Evolutionary conservation across 1,284 basidiomycete species (phyloP), one percentile per base, ranked within the genome.

Genomic region (Leccinum glutinopallens): DNA sequence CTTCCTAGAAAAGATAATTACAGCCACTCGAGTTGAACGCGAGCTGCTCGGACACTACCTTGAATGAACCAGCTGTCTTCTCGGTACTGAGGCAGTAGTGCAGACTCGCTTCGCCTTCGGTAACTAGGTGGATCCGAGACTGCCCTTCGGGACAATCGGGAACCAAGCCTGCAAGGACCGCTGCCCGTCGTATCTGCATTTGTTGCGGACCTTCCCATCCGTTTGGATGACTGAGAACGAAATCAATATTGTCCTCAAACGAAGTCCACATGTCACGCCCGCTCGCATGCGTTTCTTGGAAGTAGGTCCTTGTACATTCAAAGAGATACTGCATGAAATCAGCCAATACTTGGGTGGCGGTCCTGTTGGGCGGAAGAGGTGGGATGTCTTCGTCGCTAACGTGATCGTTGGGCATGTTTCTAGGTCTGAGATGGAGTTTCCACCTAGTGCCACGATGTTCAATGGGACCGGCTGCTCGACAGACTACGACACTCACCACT

Each of bases 101-200:
- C 3, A 84, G 67, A 70, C 80, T 81, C 1, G 83, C 83, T 68
- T 84, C 83, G 17, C 83, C 83, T 67, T 84, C 83, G 1, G 82
- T 83, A 2, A 84, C 80, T 17, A 84, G 80, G 12, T 77, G 78
- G 17, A 84, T 72, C 15, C 79, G 77, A 17, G 76, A 53, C 59
- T 79, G 78, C 3, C 78, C 83, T 49, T 72, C 73, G 0, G 65
- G 43, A 6, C 73, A 76, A 65, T 79, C 76, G 0, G 74, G 71
- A 1, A 81, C 69, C 6, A 81, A 67, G 5, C 76, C 75, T 13
- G 76, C 80, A 33, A 68, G 65, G 32, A 77, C 69, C 1, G 79
- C 79, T 8, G 80, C 80, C 1, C 67, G 72, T 29, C 80, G 74
- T 65, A 81, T 75, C 32, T 75, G 72, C 3, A 65, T 63, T 63